A percentile compares a stretch with the other conserved stretches of the same genome.
These are phyloP conservation scores for Candida rishiriensis DNA, from an alignment of 805 yeast genomes.

Conservation along the genomic window DNA sequence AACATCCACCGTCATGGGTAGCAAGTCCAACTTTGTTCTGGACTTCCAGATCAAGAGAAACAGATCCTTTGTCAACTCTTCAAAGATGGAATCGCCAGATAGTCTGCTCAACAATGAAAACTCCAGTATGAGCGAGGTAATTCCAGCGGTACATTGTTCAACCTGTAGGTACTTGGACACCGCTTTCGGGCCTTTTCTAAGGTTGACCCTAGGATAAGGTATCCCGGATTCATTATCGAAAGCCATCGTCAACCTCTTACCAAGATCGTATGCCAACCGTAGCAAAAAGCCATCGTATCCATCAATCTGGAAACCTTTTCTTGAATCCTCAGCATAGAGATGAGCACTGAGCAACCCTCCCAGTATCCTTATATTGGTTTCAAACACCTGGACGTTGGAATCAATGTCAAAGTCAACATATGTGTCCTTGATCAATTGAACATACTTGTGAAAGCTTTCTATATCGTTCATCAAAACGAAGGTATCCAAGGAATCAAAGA, in stretches of 20 bases:
- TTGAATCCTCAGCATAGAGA: conserved; percentile 53
- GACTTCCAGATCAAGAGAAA: conserved; percentile 69
- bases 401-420: conserved; percentile 52
- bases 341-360: conserved; percentile 84
- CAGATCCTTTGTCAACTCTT: conserved; percentile 53
- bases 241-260: conserved; percentile 64
- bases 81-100: conserved; percentile 72
- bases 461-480: conserved; percentile 67
- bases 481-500: conserved; percentile 77
- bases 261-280: conserved; percentile 69
- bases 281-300: conserved; percentile 72
- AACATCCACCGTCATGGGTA: conserved; percentile 71
- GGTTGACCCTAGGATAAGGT: conserved; percentile 78
- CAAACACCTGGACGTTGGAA: conserved; percentile 82
- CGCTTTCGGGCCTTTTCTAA: conserved; percentile 45
- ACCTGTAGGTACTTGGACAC: conserved; percentile 41
- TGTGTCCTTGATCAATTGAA: conserved; percentile 33
- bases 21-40: conserved; percentile 53
- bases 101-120: conserved; percentile 69
- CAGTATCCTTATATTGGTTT: conserved; percentile 71
- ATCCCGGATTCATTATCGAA: conserved; percentile 59
- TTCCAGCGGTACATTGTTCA: conserved; percentile 87
- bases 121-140: conserved; percentile 78
- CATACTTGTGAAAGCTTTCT: conserved; percentile 45
- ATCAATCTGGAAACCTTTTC: conserved; percentile 36